phyloP scores from a whole-genome alignment of 2,329 filamentous ascomycete species.

The Clonostachys rhizophaga region DNA sequence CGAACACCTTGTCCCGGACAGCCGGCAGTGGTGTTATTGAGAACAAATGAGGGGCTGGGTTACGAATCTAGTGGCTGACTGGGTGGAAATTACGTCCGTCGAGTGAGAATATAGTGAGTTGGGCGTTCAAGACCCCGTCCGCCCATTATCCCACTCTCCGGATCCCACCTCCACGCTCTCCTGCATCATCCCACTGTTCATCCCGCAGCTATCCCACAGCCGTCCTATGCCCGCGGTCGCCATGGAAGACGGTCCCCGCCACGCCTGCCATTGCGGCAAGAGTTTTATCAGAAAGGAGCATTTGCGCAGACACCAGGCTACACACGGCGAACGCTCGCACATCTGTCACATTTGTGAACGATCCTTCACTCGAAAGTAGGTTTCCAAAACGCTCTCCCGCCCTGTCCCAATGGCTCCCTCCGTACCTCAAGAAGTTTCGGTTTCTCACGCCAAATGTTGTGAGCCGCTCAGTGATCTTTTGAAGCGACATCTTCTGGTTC shows the following conservation, averaged over 20 bases:
- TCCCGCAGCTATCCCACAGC: background rate
- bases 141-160: too few relatives aligned
- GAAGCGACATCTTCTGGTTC: slow-evolving; percentile 26
- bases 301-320: slow-evolving; percentile 30
- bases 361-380: slow-evolving; percentile 31
- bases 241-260: background rate
- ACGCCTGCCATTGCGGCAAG: slow-evolving; percentile 29
- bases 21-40: too few relatives aligned
- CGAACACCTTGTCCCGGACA: too few relatives aligned
- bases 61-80: background rate
- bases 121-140: background rate
- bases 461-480: slow-evolving; percentile 22
- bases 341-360: slow-evolving; percentile 26
- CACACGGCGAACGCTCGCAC: slow-evolving; percentile 25
- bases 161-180: too few relatives aligned
- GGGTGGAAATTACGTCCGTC: background rate
- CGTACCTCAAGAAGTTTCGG: too few relatives aligned
- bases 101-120: background rate
- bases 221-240: background rate
- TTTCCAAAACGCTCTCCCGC: background rate
- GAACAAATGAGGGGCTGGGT: too few relatives aligned
- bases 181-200: background rate
- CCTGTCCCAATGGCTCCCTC: background rate
- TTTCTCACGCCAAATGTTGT: too few relatives aligned
- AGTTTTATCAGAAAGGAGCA: slow-evolving; percentile 34